Evolutionary conservation across 129 eudicot genomes (phyloP).

Genomic region (Cynara cardunculus): DNA sequence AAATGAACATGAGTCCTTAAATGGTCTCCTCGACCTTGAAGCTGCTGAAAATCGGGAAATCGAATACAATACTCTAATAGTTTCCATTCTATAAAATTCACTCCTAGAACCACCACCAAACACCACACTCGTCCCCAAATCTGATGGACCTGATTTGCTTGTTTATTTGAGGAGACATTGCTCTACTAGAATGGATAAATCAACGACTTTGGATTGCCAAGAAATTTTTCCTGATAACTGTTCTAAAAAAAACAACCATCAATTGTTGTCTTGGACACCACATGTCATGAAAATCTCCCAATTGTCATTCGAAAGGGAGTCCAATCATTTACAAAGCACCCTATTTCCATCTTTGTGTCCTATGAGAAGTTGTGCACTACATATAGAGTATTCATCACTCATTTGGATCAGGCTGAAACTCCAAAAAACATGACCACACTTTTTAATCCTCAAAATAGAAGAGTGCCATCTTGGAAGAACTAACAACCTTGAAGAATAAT

Average conservation of each 20-base stretch:
- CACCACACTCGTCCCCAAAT: no score
- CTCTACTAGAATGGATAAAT: background rate
- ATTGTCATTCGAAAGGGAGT: background rate
- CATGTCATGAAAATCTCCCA: background rate
- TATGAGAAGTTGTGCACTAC: no score
- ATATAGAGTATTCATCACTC: no score
- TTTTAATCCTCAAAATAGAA: no score
- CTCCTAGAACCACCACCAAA: no score
- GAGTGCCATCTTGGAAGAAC: no score
- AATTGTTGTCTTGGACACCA: no score
- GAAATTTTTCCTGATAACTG: background rate
- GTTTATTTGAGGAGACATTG: background rate
- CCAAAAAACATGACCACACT: no score
- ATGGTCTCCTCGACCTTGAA: background rate
- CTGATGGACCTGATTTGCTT: background rate
- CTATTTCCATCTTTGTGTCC: no score
- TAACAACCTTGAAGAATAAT: background rate
- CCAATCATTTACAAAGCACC: no score
- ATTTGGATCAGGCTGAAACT: no score
- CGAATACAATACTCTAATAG: background rate
- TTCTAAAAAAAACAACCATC: background rate
- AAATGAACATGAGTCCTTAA: background rate
- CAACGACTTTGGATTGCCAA: background rate
- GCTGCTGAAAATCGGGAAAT: background rate
- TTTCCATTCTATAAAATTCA: background rate